Percentiles rank a stretch among this genome's conserved stretches.
These are phyloP conservation scores for Talaromyces sp. DNA, from an alignment of 2,329 filamentous ascomycete genomes.

Conservation along the genomic window DNA sequence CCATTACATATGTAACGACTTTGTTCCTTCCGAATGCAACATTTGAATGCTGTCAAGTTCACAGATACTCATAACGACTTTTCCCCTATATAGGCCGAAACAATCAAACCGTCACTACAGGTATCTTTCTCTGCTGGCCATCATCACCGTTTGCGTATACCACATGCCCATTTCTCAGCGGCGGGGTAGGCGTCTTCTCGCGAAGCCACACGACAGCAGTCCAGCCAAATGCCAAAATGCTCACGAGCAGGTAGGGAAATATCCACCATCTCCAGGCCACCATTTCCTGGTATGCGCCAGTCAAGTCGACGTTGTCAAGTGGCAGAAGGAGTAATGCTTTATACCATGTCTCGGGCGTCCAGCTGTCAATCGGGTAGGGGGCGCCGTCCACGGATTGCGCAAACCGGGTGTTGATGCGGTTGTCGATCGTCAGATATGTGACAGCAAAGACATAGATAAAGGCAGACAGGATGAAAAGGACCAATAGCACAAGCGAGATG, in stretches of 20 bases:
- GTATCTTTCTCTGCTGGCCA: background rate
- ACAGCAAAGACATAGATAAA: constrained; percentile 6
- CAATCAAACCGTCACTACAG: background rate
- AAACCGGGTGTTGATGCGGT: constrained; percentile 1
- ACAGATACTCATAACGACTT: background rate
- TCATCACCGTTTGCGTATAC: background rate
- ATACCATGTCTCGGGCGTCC: constrained; percentile 9
- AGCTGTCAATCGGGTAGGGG: constrained; percentile 5
- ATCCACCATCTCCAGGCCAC: constrained; percentile 6
- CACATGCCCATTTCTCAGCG: background rate
- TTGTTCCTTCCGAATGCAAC: too few species aligned
- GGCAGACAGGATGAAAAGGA: background rate
- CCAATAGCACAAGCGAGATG: background rate
- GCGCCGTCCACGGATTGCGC: background rate
- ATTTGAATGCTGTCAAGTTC: too few species aligned
- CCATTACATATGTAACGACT: too few species aligned
- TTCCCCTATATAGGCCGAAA: background rate
- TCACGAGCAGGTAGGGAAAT: background rate
- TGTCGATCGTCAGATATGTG: constrained; percentile 1
- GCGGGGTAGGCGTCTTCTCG: background rate
- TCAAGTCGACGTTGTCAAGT: background rate
- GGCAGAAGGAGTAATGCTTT: constrained; percentile 1
- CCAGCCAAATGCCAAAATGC: background rate
- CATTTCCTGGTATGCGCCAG: constrained; percentile 1
- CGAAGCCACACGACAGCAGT: constrained; percentile 1